Evolutionary conservation across 1,139 yeast species (phyloP).

Genomic region (Pichia sp.): DNA sequence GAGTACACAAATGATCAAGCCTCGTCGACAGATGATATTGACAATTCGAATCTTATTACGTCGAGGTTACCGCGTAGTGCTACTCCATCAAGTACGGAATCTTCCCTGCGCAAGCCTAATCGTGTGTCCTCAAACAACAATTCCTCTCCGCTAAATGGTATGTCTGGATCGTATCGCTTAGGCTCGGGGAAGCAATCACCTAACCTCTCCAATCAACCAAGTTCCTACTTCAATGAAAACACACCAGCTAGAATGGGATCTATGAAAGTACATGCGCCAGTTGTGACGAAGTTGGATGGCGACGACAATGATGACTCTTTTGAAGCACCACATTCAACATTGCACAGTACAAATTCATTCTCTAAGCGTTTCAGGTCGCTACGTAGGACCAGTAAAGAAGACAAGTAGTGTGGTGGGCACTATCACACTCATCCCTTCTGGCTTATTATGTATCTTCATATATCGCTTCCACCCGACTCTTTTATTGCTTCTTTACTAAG

Average conservation of each 20-base stretch:
- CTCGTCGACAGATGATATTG: slow-evolving; percentile 13
- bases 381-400: slow-evolving; percentile 19
- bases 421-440: no score
- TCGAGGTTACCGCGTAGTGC: slow-evolving; percentile 11
- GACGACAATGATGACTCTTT: slow-evolving; percentile 5
- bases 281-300: slow-evolving; percentile 28
- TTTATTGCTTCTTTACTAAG: no score
- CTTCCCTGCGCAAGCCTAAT: slow-evolving; percentile 15
- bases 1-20: neutral
- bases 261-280: slow-evolving; percentile 26
- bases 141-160: slow-evolving; percentile 34
- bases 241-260: slow-evolving; percentile 18
- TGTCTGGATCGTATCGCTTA: slow-evolving; percentile 53
- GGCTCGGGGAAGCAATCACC: slow-evolving; percentile 48
- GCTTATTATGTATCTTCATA: no score
- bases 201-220: slow-evolving; percentile 5
- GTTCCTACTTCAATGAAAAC: neutral
- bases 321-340: slow-evolving; percentile 9
- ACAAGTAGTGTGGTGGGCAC: no score
- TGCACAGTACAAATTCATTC: slow-evolving; percentile 18
- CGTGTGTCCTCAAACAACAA: slow-evolving; percentile 13
- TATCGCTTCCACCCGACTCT: no score
- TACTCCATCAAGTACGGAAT: slow-evolving; percentile 13
- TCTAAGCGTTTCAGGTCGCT: slow-evolving; percentile 24
- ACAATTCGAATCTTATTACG: neutral